phyloP scores from a whole-genome alignment of 2,329 filamentous ascomycete species.

The Arthrobotrys pseudoclavata region DNA sequence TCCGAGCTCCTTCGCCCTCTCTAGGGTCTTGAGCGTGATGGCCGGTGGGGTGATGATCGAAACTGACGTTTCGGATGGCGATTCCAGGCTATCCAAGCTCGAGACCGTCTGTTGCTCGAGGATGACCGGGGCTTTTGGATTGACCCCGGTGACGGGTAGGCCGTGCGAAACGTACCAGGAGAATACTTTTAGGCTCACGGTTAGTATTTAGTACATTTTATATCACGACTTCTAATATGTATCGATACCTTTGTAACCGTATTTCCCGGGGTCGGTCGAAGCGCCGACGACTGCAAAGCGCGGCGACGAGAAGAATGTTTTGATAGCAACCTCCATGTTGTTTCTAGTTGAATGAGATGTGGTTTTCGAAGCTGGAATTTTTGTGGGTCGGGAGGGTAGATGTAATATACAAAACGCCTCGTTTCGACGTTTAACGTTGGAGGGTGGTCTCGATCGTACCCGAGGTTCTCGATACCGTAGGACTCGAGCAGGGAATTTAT shows the following conservation, averaged over 20 bases:
- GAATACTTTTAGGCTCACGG: conserved; percentile 74
- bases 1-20: conserved; percentile 81
- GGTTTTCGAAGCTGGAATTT: neutral
- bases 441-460: neutral
- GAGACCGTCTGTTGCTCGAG: conserved; percentile 70
- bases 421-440: neutral
- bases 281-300: conserved; percentile 89
- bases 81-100: conserved; percentile 68
- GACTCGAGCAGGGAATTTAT: neutral
- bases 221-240: no score
- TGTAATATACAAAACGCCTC: neutral
- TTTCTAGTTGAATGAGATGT: neutral
- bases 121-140: conserved; percentile 74
- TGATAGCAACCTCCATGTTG: conserved; percentile 77
- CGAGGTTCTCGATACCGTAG: neutral
- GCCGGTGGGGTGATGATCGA: conserved; percentile 89
- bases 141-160: conserved; percentile 84
- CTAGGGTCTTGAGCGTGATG: conserved; percentile 79
- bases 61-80: conserved; percentile 75
- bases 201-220: neutral
- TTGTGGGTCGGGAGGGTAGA: no score
- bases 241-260: conserved; percentile 82
- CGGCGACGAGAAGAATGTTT: conserved; percentile 76
- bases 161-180: conserved; percentile 85
- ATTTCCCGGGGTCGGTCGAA: conserved; percentile 85